Conservation (phyloP, 352 stramenopile species). For the Phytophthora fragariaefolia region DNA sequence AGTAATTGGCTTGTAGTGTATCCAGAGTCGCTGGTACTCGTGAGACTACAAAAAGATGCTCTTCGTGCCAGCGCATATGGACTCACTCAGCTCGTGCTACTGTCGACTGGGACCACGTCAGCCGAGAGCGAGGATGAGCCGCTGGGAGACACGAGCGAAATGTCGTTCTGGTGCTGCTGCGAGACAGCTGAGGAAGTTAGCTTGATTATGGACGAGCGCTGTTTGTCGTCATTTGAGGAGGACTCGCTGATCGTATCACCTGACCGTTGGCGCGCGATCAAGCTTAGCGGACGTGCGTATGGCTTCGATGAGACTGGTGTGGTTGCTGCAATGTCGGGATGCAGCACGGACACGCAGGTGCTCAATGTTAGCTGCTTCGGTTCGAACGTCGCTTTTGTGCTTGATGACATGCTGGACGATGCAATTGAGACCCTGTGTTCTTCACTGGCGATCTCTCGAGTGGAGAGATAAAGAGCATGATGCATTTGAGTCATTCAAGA, state of each 20-base stretch:
- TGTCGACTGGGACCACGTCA: constrained; percentile 40
- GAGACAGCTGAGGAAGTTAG: constrained; percentile 87
- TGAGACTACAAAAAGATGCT: constrained; percentile 78
- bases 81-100: constrained; percentile 79
- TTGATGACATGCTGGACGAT: constrained; percentile 80
- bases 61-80: constrained; percentile 78
- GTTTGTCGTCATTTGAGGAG: constrained; percentile 69
- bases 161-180: constrained; percentile 88
- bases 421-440: constrained; percentile 71
- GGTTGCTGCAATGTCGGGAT: constrained; percentile 86
- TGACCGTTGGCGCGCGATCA: constrained; percentile 88
- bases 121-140: constrained; percentile 24
- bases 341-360: constrained; percentile 80
- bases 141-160: constrained; percentile 20
- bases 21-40: constrained; percentile 75
- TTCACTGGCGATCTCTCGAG: constrained; percentile 71
- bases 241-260: constrained; percentile 83
- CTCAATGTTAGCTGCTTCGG: constrained; percentile 89
- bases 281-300: constrained; percentile 80
- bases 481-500: constrained; percentile 4
- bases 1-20: constrained; percentile 53
- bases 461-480: constrained; percentile 53
- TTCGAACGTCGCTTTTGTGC: constrained; percentile 84
- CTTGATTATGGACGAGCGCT: constrained; percentile 79
- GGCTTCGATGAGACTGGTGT: constrained; percentile 89